These are phyloP conservation scores for Bryopsis sp. DNA, from an alignment of 139 green algal genomes.

Conservation along the genomic window DNA sequence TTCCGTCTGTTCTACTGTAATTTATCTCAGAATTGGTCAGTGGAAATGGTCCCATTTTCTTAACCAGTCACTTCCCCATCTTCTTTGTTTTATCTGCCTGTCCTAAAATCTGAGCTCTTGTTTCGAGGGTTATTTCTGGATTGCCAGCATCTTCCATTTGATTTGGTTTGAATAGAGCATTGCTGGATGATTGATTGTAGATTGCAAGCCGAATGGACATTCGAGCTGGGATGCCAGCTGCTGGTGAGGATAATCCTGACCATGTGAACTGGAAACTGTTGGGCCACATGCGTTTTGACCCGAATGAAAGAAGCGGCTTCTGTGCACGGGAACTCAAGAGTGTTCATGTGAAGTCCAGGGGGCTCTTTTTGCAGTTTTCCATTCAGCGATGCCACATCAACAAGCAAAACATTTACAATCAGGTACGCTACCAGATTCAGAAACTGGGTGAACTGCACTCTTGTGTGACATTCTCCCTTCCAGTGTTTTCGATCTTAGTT, in stretches of 20 bases:
- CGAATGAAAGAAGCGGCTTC: slow-evolving; percentile 73
- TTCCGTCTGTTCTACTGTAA: background rate
- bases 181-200: slow-evolving; percentile 21
- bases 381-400: slow-evolving; percentile 80
- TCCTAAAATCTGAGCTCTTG: background rate
- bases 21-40: background rate
- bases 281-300: slow-evolving; percentile 80
- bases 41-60: too few relatives aligned
- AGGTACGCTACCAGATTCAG: slow-evolving; percentile 35
- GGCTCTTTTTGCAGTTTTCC: slow-evolving; percentile 50
- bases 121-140: background rate
- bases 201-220: slow-evolving; percentile 79
- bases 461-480: background rate
- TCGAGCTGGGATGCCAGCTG: slow-evolving; percentile 40
- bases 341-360: slow-evolving; percentile 58
- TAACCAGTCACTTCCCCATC: background rate
- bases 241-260: slow-evolving; percentile 20
- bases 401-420: slow-evolving; percentile 82
- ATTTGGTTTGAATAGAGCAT: too few relatives aligned
- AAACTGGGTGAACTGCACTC: background rate
- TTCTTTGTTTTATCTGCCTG: background rate
- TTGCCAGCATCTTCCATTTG: background rate
- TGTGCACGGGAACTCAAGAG: slow-evolving; percentile 87
- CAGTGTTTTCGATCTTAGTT: background rate
- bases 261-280: slow-evolving; percentile 51